A percentile compares a stretch with the other conserved stretches of the same genome.
These are phyloP conservation scores for Knoxia roxburghii DNA, from an alignment of 257 asterid genomes.

Conservation along the genomic window DNA sequence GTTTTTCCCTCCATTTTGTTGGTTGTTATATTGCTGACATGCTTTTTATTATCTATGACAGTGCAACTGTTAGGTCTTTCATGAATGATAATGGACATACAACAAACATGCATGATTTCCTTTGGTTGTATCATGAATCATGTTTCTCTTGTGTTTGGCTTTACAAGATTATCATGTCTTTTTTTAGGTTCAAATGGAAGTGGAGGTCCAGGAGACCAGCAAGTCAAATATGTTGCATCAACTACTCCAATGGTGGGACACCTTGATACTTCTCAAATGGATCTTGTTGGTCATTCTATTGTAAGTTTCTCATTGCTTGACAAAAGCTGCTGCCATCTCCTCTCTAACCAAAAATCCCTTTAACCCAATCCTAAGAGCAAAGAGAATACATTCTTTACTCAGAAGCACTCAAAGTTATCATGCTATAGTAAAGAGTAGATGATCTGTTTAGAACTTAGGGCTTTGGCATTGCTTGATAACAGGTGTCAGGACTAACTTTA, in stretches of 20 bases:
- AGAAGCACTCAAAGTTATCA: background rate
- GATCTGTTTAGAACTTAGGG: background rate
- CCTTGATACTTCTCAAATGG: constrained; percentile 50
- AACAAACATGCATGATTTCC: background rate
- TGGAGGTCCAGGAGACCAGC: constrained; percentile 37
- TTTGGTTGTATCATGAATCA: background rate
- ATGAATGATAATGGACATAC: background rate
- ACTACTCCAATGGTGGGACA: constrained; percentile 22
- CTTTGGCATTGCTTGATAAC: background rate
- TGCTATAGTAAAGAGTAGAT: background rate
- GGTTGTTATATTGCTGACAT: background rate
- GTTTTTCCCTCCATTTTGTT: background rate
- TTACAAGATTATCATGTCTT: constrained; percentile 8
- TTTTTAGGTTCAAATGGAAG: constrained; percentile 46
- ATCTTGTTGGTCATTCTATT: constrained; percentile 73
- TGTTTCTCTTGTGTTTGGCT: background rate
- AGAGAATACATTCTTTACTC: background rate
- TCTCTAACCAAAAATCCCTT: background rate
- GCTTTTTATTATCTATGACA: background rate
- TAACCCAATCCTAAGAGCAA: too few relatives aligned
- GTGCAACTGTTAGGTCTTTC: background rate
- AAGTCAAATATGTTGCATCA: constrained; percentile 20
- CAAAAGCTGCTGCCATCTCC: background rate
- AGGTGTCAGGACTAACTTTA: background rate
- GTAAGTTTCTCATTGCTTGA: constrained; percentile 32